phyloP scores from a whole-genome alignment of 176 grass and related monocot genomes.

The Dendrocalamus sinicus region DNA sequence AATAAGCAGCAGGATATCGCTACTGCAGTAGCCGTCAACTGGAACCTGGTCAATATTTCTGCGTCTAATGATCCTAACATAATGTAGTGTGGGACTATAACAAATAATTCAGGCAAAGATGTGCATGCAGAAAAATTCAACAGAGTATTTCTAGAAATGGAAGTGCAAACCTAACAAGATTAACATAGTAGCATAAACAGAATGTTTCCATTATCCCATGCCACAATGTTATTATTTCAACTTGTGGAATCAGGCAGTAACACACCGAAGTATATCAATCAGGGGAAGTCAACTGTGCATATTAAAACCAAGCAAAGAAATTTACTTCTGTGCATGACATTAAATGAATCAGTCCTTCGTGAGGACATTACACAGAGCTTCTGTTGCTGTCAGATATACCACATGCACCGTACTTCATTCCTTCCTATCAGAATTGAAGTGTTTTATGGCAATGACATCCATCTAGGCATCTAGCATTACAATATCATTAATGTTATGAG shows the following conservation, averaged over 20 bases:
- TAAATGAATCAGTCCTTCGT: conserved; percentile 23
- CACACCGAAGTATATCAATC: neutral
- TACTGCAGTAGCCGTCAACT: neutral
- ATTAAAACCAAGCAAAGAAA: conserved; percentile 15
- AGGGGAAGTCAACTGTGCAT: neutral
- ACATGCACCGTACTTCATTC: conserved; percentile 33
- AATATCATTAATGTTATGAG: neutral
- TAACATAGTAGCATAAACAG: neutral
- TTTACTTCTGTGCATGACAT: neutral
- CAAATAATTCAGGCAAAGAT: neutral
- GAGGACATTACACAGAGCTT: neutral
- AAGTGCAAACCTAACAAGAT: neutral
- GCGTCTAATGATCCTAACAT: neutral
- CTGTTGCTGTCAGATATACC: conserved; percentile 11
- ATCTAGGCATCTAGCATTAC: neutral
- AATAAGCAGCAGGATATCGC: neutral
- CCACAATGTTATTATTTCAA: neutral
- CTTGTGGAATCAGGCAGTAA: neutral
- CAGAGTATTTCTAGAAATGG: neutral
- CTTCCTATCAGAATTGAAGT: neutral
- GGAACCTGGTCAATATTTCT: neutral
- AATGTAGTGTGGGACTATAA: neutral
- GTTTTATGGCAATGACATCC: neutral
- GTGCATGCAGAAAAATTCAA: neutral
- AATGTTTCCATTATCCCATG: neutral